Conservation (phyloP, 495 filamentous ascomycete genomes). For the Penicillium soppii region DNA sequence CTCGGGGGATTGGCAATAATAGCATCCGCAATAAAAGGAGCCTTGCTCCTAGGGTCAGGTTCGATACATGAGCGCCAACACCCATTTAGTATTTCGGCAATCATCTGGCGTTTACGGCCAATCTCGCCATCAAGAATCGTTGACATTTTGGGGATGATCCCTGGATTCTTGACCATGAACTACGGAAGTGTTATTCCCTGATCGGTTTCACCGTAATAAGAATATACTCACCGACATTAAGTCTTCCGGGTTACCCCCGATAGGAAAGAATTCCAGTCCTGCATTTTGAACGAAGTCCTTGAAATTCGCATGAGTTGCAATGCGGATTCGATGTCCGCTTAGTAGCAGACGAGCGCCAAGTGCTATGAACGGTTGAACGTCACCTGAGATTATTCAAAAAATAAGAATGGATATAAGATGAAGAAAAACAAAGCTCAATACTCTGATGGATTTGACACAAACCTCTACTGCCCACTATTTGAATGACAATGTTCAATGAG, state of each 20-base stretch:
- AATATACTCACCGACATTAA: too few species aligned
- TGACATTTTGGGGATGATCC: background rate
- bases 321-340: slow-evolving; percentile 39
- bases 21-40: slow-evolving; percentile 55
- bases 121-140: slow-evolving; percentile 8
- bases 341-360: slow-evolving; percentile 40
- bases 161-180: background rate
- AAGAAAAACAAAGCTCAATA: too few species aligned
- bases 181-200: too few species aligned
- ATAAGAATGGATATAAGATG: too few species aligned
- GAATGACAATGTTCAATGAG: slow-evolving; percentile 2
- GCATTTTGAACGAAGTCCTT: background rate
- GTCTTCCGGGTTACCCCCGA: background rate
- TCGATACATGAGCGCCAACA: slow-evolving; percentile 59
- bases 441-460: too few species aligned
- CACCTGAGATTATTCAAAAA: too few species aligned
- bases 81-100: slow-evolving; percentile 52
- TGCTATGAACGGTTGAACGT: slow-evolving; percentile 48
- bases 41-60: slow-evolving; percentile 37
- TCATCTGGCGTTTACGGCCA: slow-evolving; percentile 31
- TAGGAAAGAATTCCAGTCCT: background rate
- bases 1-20: slow-evolving; percentile 61
- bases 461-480: slow-evolving; percentile 46
- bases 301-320: background rate
- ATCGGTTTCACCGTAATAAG: too few species aligned